Conservation (phyloP, 2,329 filamentous ascomycete species). For the Colletotrichum sublineola region DNA sequence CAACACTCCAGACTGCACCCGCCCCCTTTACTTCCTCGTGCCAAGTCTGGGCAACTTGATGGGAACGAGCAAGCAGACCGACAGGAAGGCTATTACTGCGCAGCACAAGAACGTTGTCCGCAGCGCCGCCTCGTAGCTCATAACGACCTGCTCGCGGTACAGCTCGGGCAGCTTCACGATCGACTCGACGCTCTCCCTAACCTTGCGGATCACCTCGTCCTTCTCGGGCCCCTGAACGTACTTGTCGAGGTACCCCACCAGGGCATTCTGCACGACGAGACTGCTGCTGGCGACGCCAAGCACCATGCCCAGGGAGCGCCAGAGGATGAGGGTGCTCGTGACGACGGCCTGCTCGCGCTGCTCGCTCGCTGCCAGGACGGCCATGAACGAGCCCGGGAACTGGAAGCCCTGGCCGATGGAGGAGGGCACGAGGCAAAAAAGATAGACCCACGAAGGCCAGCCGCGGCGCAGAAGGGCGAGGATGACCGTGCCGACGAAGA, state of each 20-base stretch:
- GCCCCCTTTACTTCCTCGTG: conserved; percentile 51
- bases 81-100: conserved; percentile 61
- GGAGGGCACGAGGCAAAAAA: conserved; percentile 68
- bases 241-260: conserved; percentile 69
- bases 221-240: conserved; percentile 72
- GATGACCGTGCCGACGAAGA: conserved; percentile 64
- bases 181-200: conserved; percentile 68
- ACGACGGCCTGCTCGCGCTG: conserved; percentile 76
- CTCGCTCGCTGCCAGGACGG: conserved; percentile 69
- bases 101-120: conserved; percentile 61
- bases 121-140: conserved; percentile 67
- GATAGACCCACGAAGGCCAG: conserved; percentile 66
- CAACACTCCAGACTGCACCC: no score
- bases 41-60: conserved; percentile 68
- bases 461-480: conserved; percentile 64
- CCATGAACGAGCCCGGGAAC: conserved; percentile 75
- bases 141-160: conserved; percentile 68
- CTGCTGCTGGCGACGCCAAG: conserved; percentile 80
- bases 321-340: conserved; percentile 78
- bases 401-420: conserved; percentile 73
- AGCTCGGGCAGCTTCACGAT: conserved; percentile 58
- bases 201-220: conserved; percentile 64
- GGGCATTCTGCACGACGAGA: conserved; percentile 79
- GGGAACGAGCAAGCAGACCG: conserved; percentile 61
- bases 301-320: conserved; percentile 78